A percentile compares a stretch with the other conserved stretches of the same genome.
phyloP scores from a whole-genome alignment of 192 early-diverging fungal genomes.

The Rhizoclosmatium globosum region DNA sequence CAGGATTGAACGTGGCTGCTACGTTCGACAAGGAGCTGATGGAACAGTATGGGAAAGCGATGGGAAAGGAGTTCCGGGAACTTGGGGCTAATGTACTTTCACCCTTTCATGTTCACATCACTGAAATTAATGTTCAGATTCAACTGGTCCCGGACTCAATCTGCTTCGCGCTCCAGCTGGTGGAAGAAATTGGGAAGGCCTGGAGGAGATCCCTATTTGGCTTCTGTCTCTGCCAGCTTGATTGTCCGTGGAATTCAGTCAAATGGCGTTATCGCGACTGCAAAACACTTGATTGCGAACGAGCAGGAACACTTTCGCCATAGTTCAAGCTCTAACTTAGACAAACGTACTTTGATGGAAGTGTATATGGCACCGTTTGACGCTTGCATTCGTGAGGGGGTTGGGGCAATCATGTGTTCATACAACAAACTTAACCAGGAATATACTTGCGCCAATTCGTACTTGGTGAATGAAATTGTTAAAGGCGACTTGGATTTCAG shows the following conservation, averaged over 20 bases:
- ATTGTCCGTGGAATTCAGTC: slow-evolving; percentile 54
- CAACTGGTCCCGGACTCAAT: slow-evolving; percentile 53
- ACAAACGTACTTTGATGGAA: slow-evolving; percentile 68
- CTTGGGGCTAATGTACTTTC: slow-evolving; percentile 59
- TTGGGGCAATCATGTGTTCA: slow-evolving; percentile 67
- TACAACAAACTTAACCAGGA: slow-evolving; percentile 57
- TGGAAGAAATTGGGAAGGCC: slow-evolving; percentile 50
- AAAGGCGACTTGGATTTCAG: slow-evolving; percentile 64
- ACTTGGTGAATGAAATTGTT: slow-evolving; percentile 54
- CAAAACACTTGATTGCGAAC: slow-evolving; percentile 60
- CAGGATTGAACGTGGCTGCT: slow-evolving; percentile 61
- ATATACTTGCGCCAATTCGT: slow-evolving; percentile 63
- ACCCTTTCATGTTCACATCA: not conserved
- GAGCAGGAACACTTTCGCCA: slow-evolving; percentile 58
- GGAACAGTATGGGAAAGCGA: slow-evolving; percentile 47
- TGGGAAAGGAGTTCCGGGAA: slow-evolving; percentile 62
- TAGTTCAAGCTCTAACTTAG: slow-evolving; percentile 37
- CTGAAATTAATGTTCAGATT: slow-evolving; percentile 33
- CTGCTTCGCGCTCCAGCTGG: slow-evolving; percentile 44
- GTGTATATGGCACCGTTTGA: slow-evolving; percentile 69
- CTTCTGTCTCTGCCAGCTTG: slow-evolving; percentile 38
- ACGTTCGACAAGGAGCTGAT: slow-evolving; percentile 64
- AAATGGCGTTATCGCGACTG: slow-evolving; percentile 63
- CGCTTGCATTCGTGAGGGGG: slow-evolving; percentile 55
- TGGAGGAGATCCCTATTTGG: slow-evolving; percentile 56